Evolutionary conservation across 2,329 filamentous ascomycete genomes (phyloP), one percentile per base, ranked within the genome.

Genomic region (Penicillium sp.): DNA sequence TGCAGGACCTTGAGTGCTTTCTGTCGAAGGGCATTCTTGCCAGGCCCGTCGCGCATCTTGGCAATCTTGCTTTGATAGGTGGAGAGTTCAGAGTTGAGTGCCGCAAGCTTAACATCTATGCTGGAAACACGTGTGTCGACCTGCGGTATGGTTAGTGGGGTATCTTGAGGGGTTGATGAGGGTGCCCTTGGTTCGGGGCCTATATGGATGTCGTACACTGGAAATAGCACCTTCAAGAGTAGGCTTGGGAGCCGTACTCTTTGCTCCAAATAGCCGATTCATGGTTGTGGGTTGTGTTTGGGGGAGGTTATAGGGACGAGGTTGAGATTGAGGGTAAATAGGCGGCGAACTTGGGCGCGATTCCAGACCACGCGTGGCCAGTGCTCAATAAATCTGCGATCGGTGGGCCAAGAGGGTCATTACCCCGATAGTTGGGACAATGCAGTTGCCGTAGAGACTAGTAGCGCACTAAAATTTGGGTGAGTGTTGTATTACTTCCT

Each of bases 201-300:
- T 38, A 30, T 42, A 27, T 14, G 41, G 26, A 38, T 27, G 16
- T n/a, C 75, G 59, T 74, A 94, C 88, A 80, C 90, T 94, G 73
- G 80, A 75, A 68, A 97, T 96, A 64, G 92, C 92, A 65, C 84
- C 81, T 76, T 84, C 84, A 63, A 97, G 89, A 47, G 89, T 93
- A 13, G 94, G 91, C 77, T 97, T 97, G 51, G 94, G 92, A 59
- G 86, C 87, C 61, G 89, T 87, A 76, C 84, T 88, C 78, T 92
- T 94, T 65, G 88, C 84, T 71, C 94, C 94, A 74, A 99, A 99
- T 65, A 99, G 83, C 67, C 94, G 90, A 75, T 99, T 97, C 94
- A 99, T 97, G 60, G 51, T 80, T 75, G 58, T 23, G 36, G 53
- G 18, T 51, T 40, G 32, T 50, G 36, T 23, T 13, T 16, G 1